Base-by-base conservation (phyloP, 371 early-diverging fungal genomes). In the Mortierella sp. region DNA sequence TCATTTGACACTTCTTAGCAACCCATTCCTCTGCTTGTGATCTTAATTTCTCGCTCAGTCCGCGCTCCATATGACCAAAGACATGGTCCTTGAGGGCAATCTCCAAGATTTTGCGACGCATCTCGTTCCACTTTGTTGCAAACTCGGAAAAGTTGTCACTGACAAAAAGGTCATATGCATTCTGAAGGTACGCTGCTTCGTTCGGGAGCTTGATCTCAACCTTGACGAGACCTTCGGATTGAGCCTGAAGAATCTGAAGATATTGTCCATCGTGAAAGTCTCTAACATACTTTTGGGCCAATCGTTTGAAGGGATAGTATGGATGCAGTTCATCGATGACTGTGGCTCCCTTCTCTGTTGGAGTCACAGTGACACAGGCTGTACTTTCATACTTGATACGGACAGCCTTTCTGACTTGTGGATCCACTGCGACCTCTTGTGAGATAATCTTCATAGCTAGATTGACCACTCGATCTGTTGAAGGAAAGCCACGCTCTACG, bases 291-390 rank as follows among this genome's bases (percentile, higher is more conserved):
- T 97, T 97, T 29, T 91, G 88, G 12, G 81, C 78, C 66, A 98
- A 75, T 61, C 91, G 97, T 85, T 98, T 97, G 89, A 95, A 97
- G 1, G 92, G 90, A 85, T 90, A 87, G 70, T 88, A 93, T 1
- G 94, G 92, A 70, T 98, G 97, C 19, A 89, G 83, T 2, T 87
- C 90, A 51, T 95, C 95, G 66, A 99, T 96, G 55, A 87, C 90
- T 29, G 68, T 80, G 23, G 83, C 82, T 0, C 98, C 99, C 65
- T 90, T 91, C 34, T 92, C 93, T 0, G 98, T 98, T 1, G 98
- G 97, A 28, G 81, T 86, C 17, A 96, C 93, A 7, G 87, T 85
- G 3, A 97, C 87, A 22, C 89, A 87, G 17, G 93, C 94, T 55
- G 91, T 86, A 12, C 70, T 71, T 61, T 89, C 89, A 84, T 92